Evolutionary conservation across 768 basidiomycete genomes (phyloP).

Genomic region (Asterophora parasitica): DNA sequence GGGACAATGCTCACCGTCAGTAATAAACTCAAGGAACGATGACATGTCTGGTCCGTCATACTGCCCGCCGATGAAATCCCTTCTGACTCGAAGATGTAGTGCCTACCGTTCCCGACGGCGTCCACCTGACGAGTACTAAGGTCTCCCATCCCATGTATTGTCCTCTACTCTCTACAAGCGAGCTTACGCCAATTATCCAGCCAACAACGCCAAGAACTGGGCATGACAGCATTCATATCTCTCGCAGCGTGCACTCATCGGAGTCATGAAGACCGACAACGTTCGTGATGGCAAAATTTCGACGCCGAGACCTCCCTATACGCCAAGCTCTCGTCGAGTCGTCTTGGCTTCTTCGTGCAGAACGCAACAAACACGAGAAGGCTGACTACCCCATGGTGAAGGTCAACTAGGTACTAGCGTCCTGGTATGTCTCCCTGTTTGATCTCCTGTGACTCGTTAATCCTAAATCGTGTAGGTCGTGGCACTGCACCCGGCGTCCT

Average conservation of each 20-base stretch:
- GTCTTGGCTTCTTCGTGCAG: slow-evolving; percentile 99
- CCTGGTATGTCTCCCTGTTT: slow-evolving; percentile 18
- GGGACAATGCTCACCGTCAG: slow-evolving; percentile 92
- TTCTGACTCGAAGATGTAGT: slow-evolving; percentile 38
- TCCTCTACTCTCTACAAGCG: not conserved
- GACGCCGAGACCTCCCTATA: slow-evolving; percentile 77
- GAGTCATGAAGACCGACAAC: slow-evolving; percentile 90
- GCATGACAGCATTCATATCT: slow-evolving; percentile 89
- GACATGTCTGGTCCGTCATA: slow-evolving; percentile 72
- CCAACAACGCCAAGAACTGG: slow-evolving; percentile 81
- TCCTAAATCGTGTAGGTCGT: slow-evolving; percentile 43
- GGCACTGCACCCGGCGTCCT: slow-evolving; percentile 81
- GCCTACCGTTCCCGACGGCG: slow-evolving; percentile 92
- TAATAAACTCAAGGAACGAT: slow-evolving; percentile 97
- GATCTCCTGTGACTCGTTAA: not conserved
- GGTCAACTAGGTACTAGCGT: slow-evolving; percentile 88
- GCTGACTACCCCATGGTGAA: slow-evolving; percentile 86
- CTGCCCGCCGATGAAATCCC: not conserved
- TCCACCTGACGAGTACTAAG: slow-evolving; percentile 87
- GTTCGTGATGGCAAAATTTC: slow-evolving; percentile 91
- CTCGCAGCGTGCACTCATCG: slow-evolving; percentile 73
- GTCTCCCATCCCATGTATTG: not conserved
- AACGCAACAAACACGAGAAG: slow-evolving; percentile 92
- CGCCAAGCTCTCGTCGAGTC: slow-evolving; percentile 78
- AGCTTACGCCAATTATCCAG: slow-evolving; percentile 29